Evolutionary conservation across 1,139 yeast species (phyloP).

Genomic region (Scheffersomyces stambukii): DNA sequence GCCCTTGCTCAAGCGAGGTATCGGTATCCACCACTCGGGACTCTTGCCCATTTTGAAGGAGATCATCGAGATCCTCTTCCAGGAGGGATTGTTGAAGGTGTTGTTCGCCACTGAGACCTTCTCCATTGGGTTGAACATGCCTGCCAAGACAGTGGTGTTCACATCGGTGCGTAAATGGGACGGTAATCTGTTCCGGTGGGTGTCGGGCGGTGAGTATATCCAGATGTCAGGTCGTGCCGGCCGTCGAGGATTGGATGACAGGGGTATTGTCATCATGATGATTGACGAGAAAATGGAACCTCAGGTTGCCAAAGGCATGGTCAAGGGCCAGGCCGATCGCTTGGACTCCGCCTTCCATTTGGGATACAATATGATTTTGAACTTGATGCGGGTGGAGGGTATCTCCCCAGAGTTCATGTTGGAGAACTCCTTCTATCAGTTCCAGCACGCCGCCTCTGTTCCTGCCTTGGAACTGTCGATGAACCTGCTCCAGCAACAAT

Average conservation of each 20-base stretch:
- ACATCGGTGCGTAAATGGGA: slow-evolving; percentile 98
- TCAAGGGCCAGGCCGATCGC: slow-evolving; percentile 95
- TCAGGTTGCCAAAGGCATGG: slow-evolving; percentile 98
- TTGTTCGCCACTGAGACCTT: slow-evolving; percentile 97
- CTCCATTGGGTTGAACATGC: slow-evolving; percentile 97
- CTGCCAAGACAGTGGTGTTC: slow-evolving; percentile 97
- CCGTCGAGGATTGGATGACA: slow-evolving; percentile 97
- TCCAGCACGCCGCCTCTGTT: slow-evolving; percentile 87
- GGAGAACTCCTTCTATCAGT: slow-evolving; percentile 89
- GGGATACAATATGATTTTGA: slow-evolving; percentile 95
- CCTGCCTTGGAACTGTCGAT: slow-evolving; percentile 74
- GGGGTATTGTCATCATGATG: slow-evolving; percentile 99
- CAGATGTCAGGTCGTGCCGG: slow-evolving; percentile 99
- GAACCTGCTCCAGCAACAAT: slow-evolving; percentile 46
- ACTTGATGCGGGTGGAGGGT: slow-evolving; percentile 94
- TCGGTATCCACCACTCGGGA: slow-evolving; percentile 98
- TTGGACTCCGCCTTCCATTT: slow-evolving; percentile 94
- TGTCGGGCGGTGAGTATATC: slow-evolving; percentile 97
- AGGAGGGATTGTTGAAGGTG: slow-evolving; percentile 92
- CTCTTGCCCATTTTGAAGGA: slow-evolving; percentile 92
- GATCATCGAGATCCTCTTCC: slow-evolving; percentile 93
- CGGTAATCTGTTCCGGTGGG: slow-evolving; percentile 96
- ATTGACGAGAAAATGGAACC: slow-evolving; percentile 99
- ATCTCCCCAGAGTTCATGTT: slow-evolving; percentile 97
- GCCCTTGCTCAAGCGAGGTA: slow-evolving; percentile 88